Base-by-base conservation (phyloP, 805 yeast species). In the Candida jianshihensis region DNA sequence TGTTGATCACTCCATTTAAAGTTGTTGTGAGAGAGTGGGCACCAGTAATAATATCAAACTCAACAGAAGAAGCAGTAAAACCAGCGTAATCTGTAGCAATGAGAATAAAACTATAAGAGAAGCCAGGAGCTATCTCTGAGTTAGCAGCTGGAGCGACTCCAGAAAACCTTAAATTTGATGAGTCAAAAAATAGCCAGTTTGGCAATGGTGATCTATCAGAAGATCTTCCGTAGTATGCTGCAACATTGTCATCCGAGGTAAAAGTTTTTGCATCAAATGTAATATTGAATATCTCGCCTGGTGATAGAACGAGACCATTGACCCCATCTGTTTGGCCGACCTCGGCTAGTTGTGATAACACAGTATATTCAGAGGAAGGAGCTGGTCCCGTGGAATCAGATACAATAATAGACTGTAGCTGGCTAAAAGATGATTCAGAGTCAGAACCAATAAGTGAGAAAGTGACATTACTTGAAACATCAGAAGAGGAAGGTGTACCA, bases 111-210 rank as follows among this genome's bases (percentile, higher is more conserved):
- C 73, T 70, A 56, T 75, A 92, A 29, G 67, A 63, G 45, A 75
- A 67, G 28, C 95, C 85, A 10, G 97, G 97, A 1, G 98, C 98
- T 47, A 87, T 81, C 14, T 73, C 69, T 2, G 96, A 84, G 47
- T 85, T 81, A 22, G 85, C 85, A 7, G 81, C 67, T 10, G 98
- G 98, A 1, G 96, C 90, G 1, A 81, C 79, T 22, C 98, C 98
- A 30, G 76, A 68, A 59, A 88, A 90, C 16, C 83, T 71, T 44
- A 86, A 63, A 26, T 68, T 65, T 5, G 71, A 50, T 3, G 67
- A 48, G 51, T 87, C 79, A 54, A 90, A 92, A 36, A 62, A 59
- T 35, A 87, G 64, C 97, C 98, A 92, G 53, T 76, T 81, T 26
- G 98, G 98, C 38, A 92, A 67, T 3, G 98, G 90, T 1, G 95